A percentile compares a stretch with the other conserved stretches of the same genome.
These are phyloP conservation scores for Citrus cavaleriei DNA, from an alignment of 345 rosid genomes.

Conservation along the genomic window DNA sequence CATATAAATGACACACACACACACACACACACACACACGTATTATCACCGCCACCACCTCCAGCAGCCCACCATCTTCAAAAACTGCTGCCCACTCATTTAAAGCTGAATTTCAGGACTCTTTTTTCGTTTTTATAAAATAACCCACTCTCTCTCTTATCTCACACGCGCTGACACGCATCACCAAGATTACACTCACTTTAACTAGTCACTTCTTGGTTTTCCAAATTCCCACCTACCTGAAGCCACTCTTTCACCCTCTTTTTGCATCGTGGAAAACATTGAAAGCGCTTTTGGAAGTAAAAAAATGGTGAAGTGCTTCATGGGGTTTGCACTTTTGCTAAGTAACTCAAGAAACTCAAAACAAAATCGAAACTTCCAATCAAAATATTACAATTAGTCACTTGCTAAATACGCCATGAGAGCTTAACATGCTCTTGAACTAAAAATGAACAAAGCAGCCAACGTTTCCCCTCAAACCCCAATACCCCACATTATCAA, in stretches of 20 bases:
- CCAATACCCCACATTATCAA: neutral
- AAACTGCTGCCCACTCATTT: slow-evolving; percentile 14
- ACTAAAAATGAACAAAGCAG: neutral
- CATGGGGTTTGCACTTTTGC: slow-evolving; percentile 4
- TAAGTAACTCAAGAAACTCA: neutral
- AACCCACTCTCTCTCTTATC: neutral
- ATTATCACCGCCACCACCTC: neutral
- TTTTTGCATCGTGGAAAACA: neutral
- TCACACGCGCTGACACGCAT: too few relatives aligned
- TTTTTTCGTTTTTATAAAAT: neutral
- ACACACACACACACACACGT: rapidly evolving
- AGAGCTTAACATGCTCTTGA: neutral
- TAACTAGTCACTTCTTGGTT: neutral
- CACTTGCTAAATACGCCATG: neutral
- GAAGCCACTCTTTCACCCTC: slow-evolving; percentile 4
- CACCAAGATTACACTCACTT: neutral
- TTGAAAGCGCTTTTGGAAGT: slow-evolving; percentile 6
- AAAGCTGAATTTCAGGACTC: slow-evolving; percentile 29
- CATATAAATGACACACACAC: neutral
- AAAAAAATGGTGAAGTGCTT: neutral
- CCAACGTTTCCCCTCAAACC: neutral
- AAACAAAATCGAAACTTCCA: neutral
- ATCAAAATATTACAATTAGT: neutral
- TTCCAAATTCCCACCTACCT: slow-evolving; percentile 19
- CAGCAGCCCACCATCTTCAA: slow-evolving; percentile 7